phyloP scores from a whole-genome alignment of 1,284 basidiomycete species.

The Rhodotorula sp. region DNA sequence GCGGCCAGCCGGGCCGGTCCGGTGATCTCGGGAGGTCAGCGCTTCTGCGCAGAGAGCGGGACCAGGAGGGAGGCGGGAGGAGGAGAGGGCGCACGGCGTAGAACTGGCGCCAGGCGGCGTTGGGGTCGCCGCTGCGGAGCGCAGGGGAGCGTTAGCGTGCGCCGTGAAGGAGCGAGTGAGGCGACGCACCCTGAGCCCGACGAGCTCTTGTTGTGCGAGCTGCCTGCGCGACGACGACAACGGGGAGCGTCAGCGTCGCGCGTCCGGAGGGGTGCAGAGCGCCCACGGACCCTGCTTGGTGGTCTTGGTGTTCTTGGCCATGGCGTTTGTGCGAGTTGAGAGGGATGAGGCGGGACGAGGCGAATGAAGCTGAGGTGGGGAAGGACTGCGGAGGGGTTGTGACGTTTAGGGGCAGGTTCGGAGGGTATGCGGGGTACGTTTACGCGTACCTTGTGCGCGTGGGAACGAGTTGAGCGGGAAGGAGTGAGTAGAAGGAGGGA shows the following conservation, averaged over 20 bases:
- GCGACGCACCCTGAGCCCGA: no score
- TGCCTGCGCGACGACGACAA: not conserved
- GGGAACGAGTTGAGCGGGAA: not conserved
- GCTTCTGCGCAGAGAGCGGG: no score
- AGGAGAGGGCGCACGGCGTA: not conserved
- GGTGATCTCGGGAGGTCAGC: no score
- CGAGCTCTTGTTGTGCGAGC: not conserved
- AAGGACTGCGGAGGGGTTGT: not conserved
- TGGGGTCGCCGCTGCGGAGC: no score
- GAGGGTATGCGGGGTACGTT: no score
- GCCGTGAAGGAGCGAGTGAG: no score
- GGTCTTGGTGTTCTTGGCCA: not conserved
- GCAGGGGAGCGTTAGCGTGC: no score
- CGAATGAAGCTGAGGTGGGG: not conserved
- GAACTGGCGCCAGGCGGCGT: not conserved
- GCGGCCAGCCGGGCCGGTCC: no score
- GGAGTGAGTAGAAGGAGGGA: conserved; percentile 3
- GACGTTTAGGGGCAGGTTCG: no score
- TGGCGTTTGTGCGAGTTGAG: not conserved
- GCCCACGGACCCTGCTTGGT: no score
- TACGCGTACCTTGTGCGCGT: not conserved
- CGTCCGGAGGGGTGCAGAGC: no score
- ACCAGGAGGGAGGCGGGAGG: not conserved
- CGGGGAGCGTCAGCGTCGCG: not conserved
- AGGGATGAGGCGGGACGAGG: not conserved